Evolutionary conservation across 352 stramenopile species (phyloP), one percentile per base, ranked within the genome.

Genomic region (Globisporangium nodosum): DNA sequence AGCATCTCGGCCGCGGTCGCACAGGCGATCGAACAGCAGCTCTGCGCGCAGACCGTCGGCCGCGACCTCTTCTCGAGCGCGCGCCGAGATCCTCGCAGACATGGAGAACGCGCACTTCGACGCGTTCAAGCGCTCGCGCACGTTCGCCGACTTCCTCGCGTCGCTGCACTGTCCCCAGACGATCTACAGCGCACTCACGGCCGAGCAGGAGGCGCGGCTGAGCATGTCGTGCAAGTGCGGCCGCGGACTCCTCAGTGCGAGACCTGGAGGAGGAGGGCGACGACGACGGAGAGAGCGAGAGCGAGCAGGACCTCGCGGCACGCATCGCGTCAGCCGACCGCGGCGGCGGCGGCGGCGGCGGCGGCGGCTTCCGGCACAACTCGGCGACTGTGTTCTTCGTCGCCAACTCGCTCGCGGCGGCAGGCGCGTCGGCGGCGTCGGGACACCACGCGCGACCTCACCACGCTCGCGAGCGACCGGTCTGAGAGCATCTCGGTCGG

Each of bases 61-160:
- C 58, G 61, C 18, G 60, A 76, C 1, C 65, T 87, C 42, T 90
- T 90, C 49, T 56, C 61, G 1, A 49, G 21, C 0, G 70, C 71
- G 80, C 42, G 52, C 68, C 1, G 78, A 88, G 49, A 71, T 90
- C 30, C 61, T 90, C n/a, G 54, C 49, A 7, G 56, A 33, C 3
- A 83, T 90, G 67, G 71, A 86, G 27, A 72, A 86, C 58, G 64
- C 71, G 0, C 42, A 70, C 12, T 88, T 90, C 37, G 54, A 59
- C 5, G 39, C 59, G 2, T 88, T 87, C 65, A 87, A 85, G 52
- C 30, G 49, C 7, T 80, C 68, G 7, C 45, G 47, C 0, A 43
- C 73, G 30, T 90, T 87, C 37, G 52, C 73, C 16, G 70, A 85
- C 11, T 80, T 87, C 51, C 56, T 90, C 2, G 42, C 27, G 5